Percentiles rank a stretch among this genome's conserved stretches.
These are phyloP conservation scores for Zopfia rhizophila DNA, from an alignment of 2,329 filamentous ascomycete genomes.

Conservation along the genomic window DNA sequence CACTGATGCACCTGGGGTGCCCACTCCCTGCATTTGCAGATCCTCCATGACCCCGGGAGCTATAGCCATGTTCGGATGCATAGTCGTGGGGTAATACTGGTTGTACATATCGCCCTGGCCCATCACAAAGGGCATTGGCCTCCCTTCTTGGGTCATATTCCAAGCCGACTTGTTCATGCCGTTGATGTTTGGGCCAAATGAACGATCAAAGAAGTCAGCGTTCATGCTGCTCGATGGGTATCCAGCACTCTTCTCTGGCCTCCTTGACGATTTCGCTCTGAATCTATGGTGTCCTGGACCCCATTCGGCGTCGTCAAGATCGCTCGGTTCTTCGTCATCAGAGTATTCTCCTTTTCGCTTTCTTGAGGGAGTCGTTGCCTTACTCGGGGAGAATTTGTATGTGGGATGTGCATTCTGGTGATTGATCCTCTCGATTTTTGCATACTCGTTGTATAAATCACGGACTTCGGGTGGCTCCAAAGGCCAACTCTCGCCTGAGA, in stretches of 20 bases:
- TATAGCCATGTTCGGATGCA: conserved; percentile 53
- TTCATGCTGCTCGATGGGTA: conserved; percentile 37
- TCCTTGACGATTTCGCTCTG: conserved; percentile 33
- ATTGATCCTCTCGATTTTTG: conserved; percentile 82
- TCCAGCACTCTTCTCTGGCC: conserved; percentile 36
- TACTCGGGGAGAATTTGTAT: conserved; percentile 94
- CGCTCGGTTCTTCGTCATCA: conserved; percentile 54
- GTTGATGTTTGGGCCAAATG: conserved; percentile 38
- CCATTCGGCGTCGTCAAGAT: conserved; percentile 55
- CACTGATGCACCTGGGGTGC: conserved; percentile 36
- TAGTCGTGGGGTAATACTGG: conserved; percentile 63
- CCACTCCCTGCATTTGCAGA: conserved; percentile 56
- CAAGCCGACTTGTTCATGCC: conserved; percentile 61
- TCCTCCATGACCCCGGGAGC: conserved; percentile 41
- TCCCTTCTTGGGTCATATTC: conserved; percentile 63
- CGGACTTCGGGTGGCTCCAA: conserved; percentile 79
- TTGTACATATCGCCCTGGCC: conserved; percentile 56
- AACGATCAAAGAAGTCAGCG: conserved; percentile 38
- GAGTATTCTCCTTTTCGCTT: conserved; percentile 61
- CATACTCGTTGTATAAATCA: conserved; percentile 80
- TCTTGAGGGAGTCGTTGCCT: conserved; percentile 59
- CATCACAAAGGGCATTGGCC: conserved; percentile 59
- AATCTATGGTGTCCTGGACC: conserved; percentile 38
- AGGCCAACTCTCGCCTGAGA: conserved; percentile 89
- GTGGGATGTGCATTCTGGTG: conserved; percentile 86